These are phyloP conservation scores for Cercospora canescens DNA, from an alignment of 2,329 filamentous ascomycete species.

Conservation along the genomic window DNA sequence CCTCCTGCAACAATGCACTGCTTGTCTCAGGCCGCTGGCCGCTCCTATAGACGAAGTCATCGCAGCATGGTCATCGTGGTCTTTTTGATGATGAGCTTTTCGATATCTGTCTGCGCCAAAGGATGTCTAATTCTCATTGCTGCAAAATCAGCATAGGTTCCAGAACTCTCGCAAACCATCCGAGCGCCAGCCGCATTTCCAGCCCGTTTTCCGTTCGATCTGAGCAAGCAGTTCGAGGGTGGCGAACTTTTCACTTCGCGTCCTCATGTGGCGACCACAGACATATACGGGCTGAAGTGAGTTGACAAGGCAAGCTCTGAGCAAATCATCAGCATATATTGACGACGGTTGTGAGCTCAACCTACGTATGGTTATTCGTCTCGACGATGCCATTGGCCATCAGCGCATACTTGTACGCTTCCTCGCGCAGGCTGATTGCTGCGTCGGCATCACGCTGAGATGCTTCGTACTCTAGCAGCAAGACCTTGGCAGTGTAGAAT, in stretches of 20 bases:
- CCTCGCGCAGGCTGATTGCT: background rate
- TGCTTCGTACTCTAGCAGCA: slow-evolving; percentile 15
- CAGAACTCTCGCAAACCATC: slow-evolving; percentile 17
- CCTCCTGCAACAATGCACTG: background rate
- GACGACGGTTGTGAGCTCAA: background rate
- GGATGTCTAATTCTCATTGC: background rate
- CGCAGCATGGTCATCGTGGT: background rate
- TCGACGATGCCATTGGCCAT: slow-evolving; percentile 14
- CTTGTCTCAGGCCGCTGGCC: background rate
- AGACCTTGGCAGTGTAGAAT: slow-evolving; percentile 15
- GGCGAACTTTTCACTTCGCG: slow-evolving; percentile 17
- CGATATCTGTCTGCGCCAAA: background rate
- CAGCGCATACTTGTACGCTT: slow-evolving; percentile 15
- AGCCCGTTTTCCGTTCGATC: slow-evolving; percentile 19
- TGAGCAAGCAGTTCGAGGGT: slow-evolving; percentile 16
- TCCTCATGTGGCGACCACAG: slow-evolving; percentile 18
- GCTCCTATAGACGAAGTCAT: background rate
- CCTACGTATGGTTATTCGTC: slow-evolving; percentile 18
- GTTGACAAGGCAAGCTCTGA: slow-evolving; percentile 16
- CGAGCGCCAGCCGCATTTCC: slow-evolving; percentile 20
- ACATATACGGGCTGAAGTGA: slow-evolving; percentile 18
- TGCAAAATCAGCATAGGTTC: slow-evolving; percentile 3
- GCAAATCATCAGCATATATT: background rate
- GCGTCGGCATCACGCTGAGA: slow-evolving; percentile 5
- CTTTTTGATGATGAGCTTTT: background rate